phyloP scores from a whole-genome alignment of 208 protist species.

The Leishmania arabica region DNA sequence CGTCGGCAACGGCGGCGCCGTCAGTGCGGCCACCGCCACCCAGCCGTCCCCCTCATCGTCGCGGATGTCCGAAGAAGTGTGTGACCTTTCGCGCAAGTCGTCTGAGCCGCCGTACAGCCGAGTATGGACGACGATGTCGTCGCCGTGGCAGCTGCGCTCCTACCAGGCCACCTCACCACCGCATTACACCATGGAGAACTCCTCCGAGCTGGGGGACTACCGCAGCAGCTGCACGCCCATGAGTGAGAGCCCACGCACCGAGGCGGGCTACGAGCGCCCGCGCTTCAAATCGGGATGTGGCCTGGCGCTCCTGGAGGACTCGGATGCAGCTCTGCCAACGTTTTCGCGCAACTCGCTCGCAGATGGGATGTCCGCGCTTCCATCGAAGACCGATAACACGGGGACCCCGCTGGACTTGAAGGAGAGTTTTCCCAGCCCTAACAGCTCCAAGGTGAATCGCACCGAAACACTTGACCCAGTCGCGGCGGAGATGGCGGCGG shows the following conservation, averaged over 20 bases:
- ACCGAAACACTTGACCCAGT: constrained; percentile 34
- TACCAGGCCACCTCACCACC: neutral
- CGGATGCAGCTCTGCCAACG: constrained; percentile 2
- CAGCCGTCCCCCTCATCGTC: neutral
- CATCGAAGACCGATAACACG: neutral
- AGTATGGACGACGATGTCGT: neutral
- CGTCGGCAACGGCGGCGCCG: neutral
- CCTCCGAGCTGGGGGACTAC: constrained; percentile 2
- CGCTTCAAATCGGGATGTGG: constrained; percentile 26
- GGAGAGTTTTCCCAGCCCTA: neutral
- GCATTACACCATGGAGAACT: neutral
- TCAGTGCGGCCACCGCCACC: neutral
- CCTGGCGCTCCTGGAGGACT: constrained; percentile 45
- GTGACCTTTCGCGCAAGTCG: neutral
- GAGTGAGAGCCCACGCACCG: constrained; percentile 5
- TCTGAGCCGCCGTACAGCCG: neutral
- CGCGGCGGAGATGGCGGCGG: constrained; percentile 25
- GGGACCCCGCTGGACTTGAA: neutral
- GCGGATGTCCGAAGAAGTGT: neutral
- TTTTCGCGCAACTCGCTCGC: constrained; percentile 9
- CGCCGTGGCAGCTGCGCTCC: neutral
- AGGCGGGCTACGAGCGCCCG: neutral
- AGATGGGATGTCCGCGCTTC: neutral
- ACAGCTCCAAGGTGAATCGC: constrained; percentile 6
- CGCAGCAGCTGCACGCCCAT: neutral